Conservation (phyloP, 148 eudicot genomes). For the Fagopyrum tataricum region DNA sequence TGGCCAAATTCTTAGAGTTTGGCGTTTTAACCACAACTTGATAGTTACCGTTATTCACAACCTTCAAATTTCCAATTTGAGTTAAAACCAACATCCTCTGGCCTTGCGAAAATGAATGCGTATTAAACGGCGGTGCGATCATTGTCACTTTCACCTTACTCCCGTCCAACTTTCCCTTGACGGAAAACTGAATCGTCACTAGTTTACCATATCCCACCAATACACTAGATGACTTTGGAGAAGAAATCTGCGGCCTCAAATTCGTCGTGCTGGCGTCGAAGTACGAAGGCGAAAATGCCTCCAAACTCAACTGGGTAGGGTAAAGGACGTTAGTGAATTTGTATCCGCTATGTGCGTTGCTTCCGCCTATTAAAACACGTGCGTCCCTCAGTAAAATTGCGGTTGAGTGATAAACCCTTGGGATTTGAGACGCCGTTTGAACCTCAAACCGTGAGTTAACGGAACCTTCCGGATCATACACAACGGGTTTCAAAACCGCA, state of each 20-base stretch:
- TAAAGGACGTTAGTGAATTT: conserved; percentile 36
- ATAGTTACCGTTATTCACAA: not conserved
- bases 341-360: conserved; percentile 52
- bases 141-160: conserved; percentile 38
- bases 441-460: conserved; percentile 45
- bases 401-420: conserved; percentile 70
- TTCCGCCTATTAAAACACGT: conserved; percentile 65
- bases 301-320: conserved; percentile 66
- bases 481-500: conserved; percentile 47
- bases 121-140: conserved; percentile 57
- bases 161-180: conserved; percentile 18
- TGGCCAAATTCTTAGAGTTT: conserved; percentile 15
- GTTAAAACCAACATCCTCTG: conserved; percentile 47
- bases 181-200: conserved; percentile 23
- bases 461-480: conserved; percentile 34
- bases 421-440: conserved; percentile 33
- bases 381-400: conserved; percentile 62
- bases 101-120: conserved; percentile 76
- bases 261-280: conserved; percentile 17
- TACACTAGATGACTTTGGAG: conserved; percentile 23
- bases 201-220: conserved; percentile 20
- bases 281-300: conserved; percentile 61
- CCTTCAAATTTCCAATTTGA: not conserved
- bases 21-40: conserved; percentile 13
- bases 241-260: conserved; percentile 37